Base-by-base conservation (phyloP, 306 rosid genomes). In the Cotoneaster glaucophyllus region DNA sequence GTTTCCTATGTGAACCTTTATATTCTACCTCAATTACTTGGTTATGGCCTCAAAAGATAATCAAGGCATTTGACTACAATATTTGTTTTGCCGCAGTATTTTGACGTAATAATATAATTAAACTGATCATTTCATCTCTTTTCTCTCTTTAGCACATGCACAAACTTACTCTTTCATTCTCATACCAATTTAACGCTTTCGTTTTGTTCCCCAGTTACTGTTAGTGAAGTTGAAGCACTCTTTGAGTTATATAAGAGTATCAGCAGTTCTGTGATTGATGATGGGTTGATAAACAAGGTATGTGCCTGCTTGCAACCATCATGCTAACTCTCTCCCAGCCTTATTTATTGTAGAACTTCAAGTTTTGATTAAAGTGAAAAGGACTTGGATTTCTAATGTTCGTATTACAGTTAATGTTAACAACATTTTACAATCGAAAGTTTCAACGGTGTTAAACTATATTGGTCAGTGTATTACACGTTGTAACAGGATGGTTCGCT, bases 221-320 rank as follows among this genome's bases (percentile, higher is more conserved):
- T 94, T 15, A 92, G 92, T 22, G 98, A 94, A 74, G 90, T 92
- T 80, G 98, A 94, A 89, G 98, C 98, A 63, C 79, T 94, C 21
- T 90, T 86, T 81, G 98, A 94, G 84, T 95, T 94, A 59, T 94
- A 82, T 66, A 94, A 94, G 88, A 88, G 86, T 76, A 92, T 92
- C 64, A 90, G 98, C 79, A 50, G 88, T 39, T 92, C 97, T 4
- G 87, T 94, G 70, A 68, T 79, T 75, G 96, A 92, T 69, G 98
- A 94, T 86, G 97, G 95, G 67, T 81, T 94, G 45, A 94, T 94
- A 89, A 92, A 84, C 80, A 89, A 94, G 97, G 98, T 92, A 90
- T 65, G 62, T 52, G 65, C 39, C 6, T 39, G 4, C 50, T 53
- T n/a, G 29, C 21, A 62, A 6, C 24, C 43, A 43, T 34, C 25